Base-by-base conservation (phyloP, 2,329 filamentous ascomycete genomes). In the Xylaria digitata region DNA sequence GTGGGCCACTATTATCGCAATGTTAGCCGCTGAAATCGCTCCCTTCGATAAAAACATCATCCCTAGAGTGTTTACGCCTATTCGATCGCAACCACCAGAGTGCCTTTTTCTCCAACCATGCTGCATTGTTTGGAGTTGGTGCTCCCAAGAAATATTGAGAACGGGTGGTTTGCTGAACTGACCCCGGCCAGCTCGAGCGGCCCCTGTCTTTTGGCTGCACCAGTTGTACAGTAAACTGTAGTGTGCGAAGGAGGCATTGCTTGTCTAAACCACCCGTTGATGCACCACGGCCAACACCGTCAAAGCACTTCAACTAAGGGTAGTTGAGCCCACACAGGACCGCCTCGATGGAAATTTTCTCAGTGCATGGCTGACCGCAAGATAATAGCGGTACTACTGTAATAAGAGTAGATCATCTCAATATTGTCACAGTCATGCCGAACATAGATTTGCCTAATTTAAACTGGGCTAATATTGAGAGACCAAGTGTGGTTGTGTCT, bases 141-240 rank as follows among this genome's bases (percentile, higher is more conserved):
- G 34, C 43, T 32, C 53, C 37, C 49, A 17, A 55, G 53, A n/a
- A 32, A 40, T 46, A 23, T 30, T 40, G 46, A 23, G 32, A 52
- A 49, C 15, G 56, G n/a, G 6, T 15, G 17, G 53, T 37, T 52
- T 40, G 64, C 23, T 64, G 57, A 56, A 60, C 54, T 48, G 57
- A 56, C 26, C 53, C 26, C 15, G n/a, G 57, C 42, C 30, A 43
- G 45, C 58, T 62, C 62, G 57, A 60, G 42, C n/a, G 40, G 57
- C 42, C 61, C 60, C 60, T 64, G 61, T 67, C 57, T 59, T 58
- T 61, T 62, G 53, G 21, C 57, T 54, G 54, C 45, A 48, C 52
- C 64, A 62, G 54, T 60, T 26, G 37, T 59, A 37, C 32, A 2
- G 57, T 46, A 45, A 49, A 66, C 34, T 21, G 61, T 48, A 45